Base-by-base conservation (phyloP, 192 early-diverging fungal species). In the Thamnidium elegans region DNA sequence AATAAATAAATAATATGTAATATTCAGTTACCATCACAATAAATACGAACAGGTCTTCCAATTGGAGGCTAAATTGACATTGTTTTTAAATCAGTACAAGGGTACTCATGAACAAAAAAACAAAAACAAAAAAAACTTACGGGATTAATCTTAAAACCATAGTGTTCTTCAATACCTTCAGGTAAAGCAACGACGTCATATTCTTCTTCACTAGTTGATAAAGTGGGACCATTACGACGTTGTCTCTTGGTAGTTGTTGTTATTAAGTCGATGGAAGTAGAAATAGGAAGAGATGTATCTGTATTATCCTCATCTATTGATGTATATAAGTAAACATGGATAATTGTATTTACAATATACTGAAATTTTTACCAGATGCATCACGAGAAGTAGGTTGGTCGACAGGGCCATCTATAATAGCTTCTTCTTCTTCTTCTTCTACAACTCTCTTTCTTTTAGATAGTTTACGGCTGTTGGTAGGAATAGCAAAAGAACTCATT, bases 31-130 rank as follows among this genome's bases (percentile, higher is more conserved):
- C 90, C 90, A 75, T 92, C 90, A 71, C 84, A 87, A 74, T 92
- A 92, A 52, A 92, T 80, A 31, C 90, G 79, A 19, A 89, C 84
- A 6, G 85, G 83, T 30, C 87, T 79, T 68, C 83, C 84, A 14
- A 56, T 65, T 30, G 86, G 87, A 51, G 86, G 80, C 62, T 78
- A 52, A 23, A 3, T n/a, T 11, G 5, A 34, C 20, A 55, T 0
- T 5, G 26, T 55, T 2, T 36, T 26, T 55, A 34, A 19, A 56
- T 56, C 9, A 17, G 36, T 42, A 17, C 19, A 26, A 11, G 51
- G 21, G 23, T 52, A 30, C 51, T 26, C 23, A 1, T n/a, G n/a
- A n/a, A n/a, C n/a, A 14, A 17, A 15, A 36, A 9, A 32, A 9
- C 9, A 10, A 56, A 9, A 39, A 15, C 36, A 4, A 11, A 7